Percentiles rank a stretch among this genome's conserved stretches.
Conservation (phyloP, 768 basidiomycete genomes). For the Hortiboletus campestris region DNA sequence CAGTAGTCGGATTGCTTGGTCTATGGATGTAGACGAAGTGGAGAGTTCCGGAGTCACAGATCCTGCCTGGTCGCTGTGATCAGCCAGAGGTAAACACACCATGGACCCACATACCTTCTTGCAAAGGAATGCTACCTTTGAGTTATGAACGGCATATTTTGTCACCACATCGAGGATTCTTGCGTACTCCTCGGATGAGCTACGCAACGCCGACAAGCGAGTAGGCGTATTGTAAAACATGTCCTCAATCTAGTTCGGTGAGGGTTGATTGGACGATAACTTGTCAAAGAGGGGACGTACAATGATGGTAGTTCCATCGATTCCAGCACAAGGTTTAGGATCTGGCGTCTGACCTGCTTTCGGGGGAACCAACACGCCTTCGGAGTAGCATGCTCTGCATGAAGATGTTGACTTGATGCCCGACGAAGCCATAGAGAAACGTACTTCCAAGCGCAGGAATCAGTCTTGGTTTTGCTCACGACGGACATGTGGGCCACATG, state of each 20-base stretch:
- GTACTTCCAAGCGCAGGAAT: slow-evolving; percentile 91
- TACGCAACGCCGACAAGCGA: slow-evolving; percentile 80
- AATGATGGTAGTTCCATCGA: slow-evolving; percentile 88
- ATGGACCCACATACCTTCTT: slow-evolving; percentile 63
- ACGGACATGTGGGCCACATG: slow-evolving; percentile 89
- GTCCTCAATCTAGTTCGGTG: slow-evolving; percentile 76
- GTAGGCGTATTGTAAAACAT: slow-evolving; percentile 92
- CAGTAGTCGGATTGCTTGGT: slow-evolving; percentile 71
- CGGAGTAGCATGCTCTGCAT: slow-evolving; percentile 73
- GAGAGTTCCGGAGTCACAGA: slow-evolving; percentile 76
- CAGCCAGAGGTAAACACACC: not conserved
- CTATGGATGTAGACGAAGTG: slow-evolving; percentile 65
- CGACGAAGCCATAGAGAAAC: slow-evolving; percentile 28
- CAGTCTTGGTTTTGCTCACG: slow-evolving; percentile 82
- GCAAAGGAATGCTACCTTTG: slow-evolving; percentile 83
- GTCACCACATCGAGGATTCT: slow-evolving; percentile 90
- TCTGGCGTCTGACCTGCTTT: slow-evolving; percentile 72
- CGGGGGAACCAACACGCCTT: slow-evolving; percentile 68
- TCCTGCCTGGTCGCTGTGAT: slow-evolving; percentile 52
- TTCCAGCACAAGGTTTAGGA: slow-evolving; percentile 89
- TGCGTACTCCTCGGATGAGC: slow-evolving; percentile 86
- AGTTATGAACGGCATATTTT: slow-evolving; percentile 93
- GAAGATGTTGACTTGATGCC: slow-evolving; percentile 3
- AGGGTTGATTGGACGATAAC: not conserved
- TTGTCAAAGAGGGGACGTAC: slow-evolving; percentile 41